These are phyloP conservation scores for Geotrichum armillariae DNA, from an alignment of 1,139 yeast species.

Conservation along the genomic window DNA sequence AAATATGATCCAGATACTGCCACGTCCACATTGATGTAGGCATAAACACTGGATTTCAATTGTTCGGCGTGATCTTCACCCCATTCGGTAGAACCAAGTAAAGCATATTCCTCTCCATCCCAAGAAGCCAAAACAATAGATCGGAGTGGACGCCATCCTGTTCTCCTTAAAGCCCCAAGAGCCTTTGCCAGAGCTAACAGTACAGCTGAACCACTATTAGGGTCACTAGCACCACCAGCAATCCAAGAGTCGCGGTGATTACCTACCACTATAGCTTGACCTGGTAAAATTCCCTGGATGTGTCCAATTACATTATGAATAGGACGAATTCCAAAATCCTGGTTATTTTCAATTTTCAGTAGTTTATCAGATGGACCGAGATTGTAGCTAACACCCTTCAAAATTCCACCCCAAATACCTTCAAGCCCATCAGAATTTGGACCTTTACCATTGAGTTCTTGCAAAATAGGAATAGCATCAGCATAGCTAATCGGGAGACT, in stretches of 20 bases:
- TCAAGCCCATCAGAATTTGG: conserved; percentile 38
- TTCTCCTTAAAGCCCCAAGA: conserved; percentile 47
- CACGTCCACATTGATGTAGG: conserved; percentile 63
- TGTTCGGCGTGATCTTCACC: conserved; percentile 53
- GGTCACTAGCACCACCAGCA: conserved; percentile 70
- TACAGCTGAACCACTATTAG: conserved; percentile 64
- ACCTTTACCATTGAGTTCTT: conserved; percentile 57
- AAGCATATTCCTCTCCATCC: conserved; percentile 75
- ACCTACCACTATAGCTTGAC: conserved; percentile 59
- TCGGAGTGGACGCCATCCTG: conserved; percentile 63
- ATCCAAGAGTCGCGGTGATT: conserved; percentile 78
- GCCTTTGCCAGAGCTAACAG: conserved; percentile 59
- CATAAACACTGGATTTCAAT: conserved; percentile 50
- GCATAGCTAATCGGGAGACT: conserved; percentile 60
- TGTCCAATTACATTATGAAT: conserved; percentile 59
- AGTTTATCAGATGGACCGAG: conserved; percentile 59
- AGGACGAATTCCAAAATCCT: conserved; percentile 55
- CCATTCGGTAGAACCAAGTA: conserved; percentile 69
- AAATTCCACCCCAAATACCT: conserved; percentile 50
- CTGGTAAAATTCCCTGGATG: conserved; percentile 49
- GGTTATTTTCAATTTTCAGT: conserved; percentile 53
- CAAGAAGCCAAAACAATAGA: conserved; percentile 64
- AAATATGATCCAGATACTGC: conserved; percentile 56
- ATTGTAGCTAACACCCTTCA: conserved; percentile 50
- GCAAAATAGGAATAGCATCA: conserved; percentile 59